Evolutionary conservation across 306 rosid species (phyloP), one percentile per base, ranked within the genome.

Genomic region (Pterocarpus santalinus): DNA sequence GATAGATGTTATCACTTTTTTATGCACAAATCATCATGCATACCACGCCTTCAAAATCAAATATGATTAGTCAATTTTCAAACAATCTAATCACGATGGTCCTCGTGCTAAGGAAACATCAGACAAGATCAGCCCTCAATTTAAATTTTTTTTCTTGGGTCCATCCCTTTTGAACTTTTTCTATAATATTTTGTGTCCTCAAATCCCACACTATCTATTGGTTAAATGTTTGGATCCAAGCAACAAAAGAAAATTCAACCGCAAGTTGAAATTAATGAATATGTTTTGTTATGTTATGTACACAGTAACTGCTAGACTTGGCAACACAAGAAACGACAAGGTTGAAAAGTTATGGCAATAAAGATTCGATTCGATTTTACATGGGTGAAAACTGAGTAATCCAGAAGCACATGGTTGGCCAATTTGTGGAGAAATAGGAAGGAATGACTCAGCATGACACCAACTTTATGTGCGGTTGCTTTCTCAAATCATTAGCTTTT

Each of bases 41-140:
- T 57, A 64, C 43, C 82, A 16, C 68, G 11, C 69, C 77, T 67
- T 71, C 61, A 64, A 86, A 77, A 81, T 52, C 52, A 51, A 65
- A 78, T 38, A 66, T 61, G 81, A 87, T 82, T 78, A 75, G 86
- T 86, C 89, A 76, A 83, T 84, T 82, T 81, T 72, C 46, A 88
- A 55, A 86, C 83, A 83, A 79, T 75, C 82, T 78, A 81, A 83
- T 84, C 72, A 79, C 81, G 58, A 69, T 77, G 79, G 84, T 75
- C 91, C 81, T 85, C 5, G 32, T 91, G 95, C 81, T 80, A 77
- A 82, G 92, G 90, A 84, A 88, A 91, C 94, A 87, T 78, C 43
- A 81, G 95, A 87, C 92, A 87, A 61, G 69, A 82, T 65, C 71
- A 72, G 80, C 56, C 65, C 81, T 49, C 86, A 72, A 68, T 14